Evolutionary conservation across 179 eudicot genomes (phyloP), one percentile per base, ranked within the genome.

Genomic region (Silene vulgaris): DNA sequence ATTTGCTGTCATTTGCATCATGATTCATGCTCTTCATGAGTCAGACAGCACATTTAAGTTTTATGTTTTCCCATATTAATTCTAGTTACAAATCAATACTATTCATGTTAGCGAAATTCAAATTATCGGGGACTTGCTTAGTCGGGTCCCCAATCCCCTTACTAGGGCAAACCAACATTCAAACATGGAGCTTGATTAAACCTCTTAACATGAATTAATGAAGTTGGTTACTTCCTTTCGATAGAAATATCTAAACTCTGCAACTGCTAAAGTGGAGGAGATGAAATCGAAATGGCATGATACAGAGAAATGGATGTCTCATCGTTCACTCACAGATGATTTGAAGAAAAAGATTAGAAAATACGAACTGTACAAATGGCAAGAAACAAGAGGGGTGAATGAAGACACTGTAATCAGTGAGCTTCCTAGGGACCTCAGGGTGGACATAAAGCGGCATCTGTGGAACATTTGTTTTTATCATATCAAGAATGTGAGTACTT

Each of bases 301-400:
- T 78, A 78, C 88, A 32, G 91, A 88, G 71, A 85, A 83, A 54
- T 88, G 91, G 91, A 88, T 88, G 91, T 85, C 86, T 40, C 89
- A 86, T 73, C 84, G 91, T 40, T 75, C 82, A 52, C 88, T 88
- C 20, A 88, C 91, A 0, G 83, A 81, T 23, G 78, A 84, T 45
- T 82, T 88, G 14, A 82, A 83, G 80, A 82, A 82, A 65, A 80
- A 83, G 74, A 85, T 88, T 20, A 35, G 89, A 71, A 83, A 84
- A 11, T 88, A 88, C 61, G 88, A 88, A 60, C 91, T 85, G 20
- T 86, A 85, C 82, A 88, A 85, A 70, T 88, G 91, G 91, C 75
- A 86, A 37, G 89, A 86, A 75, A 86, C 91, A 5, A 77, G 89
- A 82, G 91, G 91, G 29, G 91, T 86, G 4, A 89, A 86, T 72